Evolutionary conservation across 805 yeast genomes (phyloP), one percentile per base, ranked within the genome.

Genomic region (Candida cerambycidarum): DNA sequence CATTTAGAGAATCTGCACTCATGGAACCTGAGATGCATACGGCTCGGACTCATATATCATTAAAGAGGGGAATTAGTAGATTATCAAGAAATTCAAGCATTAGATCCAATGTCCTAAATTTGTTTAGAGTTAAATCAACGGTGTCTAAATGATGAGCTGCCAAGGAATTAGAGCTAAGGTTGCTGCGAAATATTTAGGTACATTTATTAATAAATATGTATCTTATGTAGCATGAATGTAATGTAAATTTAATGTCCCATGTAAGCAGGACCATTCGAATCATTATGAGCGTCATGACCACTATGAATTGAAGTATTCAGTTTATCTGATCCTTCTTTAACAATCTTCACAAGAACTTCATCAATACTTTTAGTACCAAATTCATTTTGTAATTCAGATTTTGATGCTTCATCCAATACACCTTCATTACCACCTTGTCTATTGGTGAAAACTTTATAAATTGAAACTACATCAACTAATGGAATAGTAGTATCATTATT

Each of bases 381-480:
- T 55, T 87, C 93, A 48, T 76, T 76, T 39, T 72, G 73, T 30
- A 88, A 58, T 46, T 82, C 85, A 14, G 70, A 66, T 43, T 78
- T 75, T 6, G 92, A 83, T 2, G 92, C 95, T 54, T 78, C 82
- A 39, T 83, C 86, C 18, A 85, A 58, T 7, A 75, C 72, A 43
- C 96, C 96, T 53, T 79, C 85, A 3, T 80, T 66, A 24, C 95
- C 96, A 35, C 86, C 84, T 17, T 69, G 70, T 46, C 74, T 73
- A 43, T 79, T 76, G 16, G 76, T 71, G 57, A 73, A 89, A n/a
- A 88, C 73, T 54, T 83, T 77, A 67, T 77, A 85, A 7, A 75
- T 69, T 0, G 83, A 82, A 1, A 85, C 80, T 4, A 84, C 75
- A 31, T 78, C 81, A 10, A 79, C 67, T 44, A 83, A 65, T 16